Base-by-base conservation (phyloP, 1,284 basidiomycete species). In the Puccinia polysora region DNA sequence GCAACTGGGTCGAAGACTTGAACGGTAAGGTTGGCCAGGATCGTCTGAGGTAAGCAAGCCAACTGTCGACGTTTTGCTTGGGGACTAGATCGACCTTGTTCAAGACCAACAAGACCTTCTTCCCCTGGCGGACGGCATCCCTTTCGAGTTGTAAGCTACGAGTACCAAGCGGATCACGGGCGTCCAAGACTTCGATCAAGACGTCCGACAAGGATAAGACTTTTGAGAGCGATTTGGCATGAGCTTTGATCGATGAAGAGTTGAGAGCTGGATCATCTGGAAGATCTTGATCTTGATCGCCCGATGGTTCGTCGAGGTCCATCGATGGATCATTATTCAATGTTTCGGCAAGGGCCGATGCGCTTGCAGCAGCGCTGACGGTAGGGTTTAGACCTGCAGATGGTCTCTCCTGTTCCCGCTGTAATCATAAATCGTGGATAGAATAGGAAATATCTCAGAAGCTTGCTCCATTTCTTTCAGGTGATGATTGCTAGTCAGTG, bases 31-130 rank as follows among this genome's bases (percentile, higher is more conserved):
- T 94, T 0, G 95, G 93, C 4, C 92, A 93, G 18, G 89, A 87
- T 79, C 96, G 90, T 14, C 93, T 87, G 4, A 98, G 85, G 79
- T 95, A 86, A 74, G 87, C 87, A 25, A 97, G 83, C 95, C 95
- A 98, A 47, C 85, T 84, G 78, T 94, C 88, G 3, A 94, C 90
- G 77, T 96, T 96, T 18, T 87, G 85, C 63, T 87, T 85, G 1
- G 95, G 92, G 1, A 98, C 88, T 4, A 98, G 85, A 80, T 97
- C 92, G 74, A 95, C 89, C 82, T 96, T 96, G 80, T 96, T 96
- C 28, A 96, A 80, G 3, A 95, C 90, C 65, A 91, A 90, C 0
- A 97, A 86, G 43, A 96, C 82, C 78, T 87, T 88, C 82, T 96
- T 96, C 10, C 91, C 89, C 75, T 94, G 88, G 40, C 83, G 84